Conservation (phyloP, 768 basidiomycete genomes). For the Pisolithus marmoratus region DNA sequence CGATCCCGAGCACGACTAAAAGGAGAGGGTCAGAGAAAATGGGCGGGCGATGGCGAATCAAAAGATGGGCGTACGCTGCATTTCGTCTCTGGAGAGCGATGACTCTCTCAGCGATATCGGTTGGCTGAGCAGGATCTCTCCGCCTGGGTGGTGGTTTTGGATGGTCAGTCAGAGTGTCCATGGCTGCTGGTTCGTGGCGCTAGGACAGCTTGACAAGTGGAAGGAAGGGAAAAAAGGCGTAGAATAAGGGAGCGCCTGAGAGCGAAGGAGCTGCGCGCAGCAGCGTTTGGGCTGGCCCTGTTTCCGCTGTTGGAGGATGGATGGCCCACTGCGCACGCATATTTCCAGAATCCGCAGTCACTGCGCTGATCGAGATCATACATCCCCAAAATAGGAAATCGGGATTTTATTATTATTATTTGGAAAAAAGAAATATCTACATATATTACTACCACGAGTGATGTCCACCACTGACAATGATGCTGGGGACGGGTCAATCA, state of each 20-base stretch:
- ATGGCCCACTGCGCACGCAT: constrained; percentile 10
- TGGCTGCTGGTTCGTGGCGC: constrained; percentile 12
- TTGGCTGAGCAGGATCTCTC: constrained; percentile 36
- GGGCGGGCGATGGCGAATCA: background rate
- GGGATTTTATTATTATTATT: background rate
- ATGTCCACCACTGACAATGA: constrained; percentile 28
- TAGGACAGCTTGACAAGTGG: background rate
- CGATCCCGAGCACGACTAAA: constrained; percentile 44
- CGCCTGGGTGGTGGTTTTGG: constrained; percentile 31
- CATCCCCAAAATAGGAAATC: too few species aligned
- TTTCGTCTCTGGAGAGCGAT: constrained; percentile 62
- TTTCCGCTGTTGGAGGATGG: background rate
- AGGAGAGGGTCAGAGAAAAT: constrained; percentile 1
- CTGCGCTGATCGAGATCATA: constrained; percentile 31
- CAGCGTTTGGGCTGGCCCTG: background rate
- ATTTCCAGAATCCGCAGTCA: constrained; percentile 28
- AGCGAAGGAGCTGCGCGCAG: constrained; percentile 2
- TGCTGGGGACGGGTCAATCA: constrained; percentile 8
- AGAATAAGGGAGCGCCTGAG: background rate
- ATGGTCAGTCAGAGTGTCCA: constrained; percentile 25
- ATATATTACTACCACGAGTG: constrained; percentile 22
- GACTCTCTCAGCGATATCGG: constrained; percentile 57
- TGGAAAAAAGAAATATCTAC: background rate
- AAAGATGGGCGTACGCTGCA: constrained; percentile 50
- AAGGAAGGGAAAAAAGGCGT: background rate